Conservation (phyloP, 257 asterid species). For the Pogostemon cablin region DNA sequence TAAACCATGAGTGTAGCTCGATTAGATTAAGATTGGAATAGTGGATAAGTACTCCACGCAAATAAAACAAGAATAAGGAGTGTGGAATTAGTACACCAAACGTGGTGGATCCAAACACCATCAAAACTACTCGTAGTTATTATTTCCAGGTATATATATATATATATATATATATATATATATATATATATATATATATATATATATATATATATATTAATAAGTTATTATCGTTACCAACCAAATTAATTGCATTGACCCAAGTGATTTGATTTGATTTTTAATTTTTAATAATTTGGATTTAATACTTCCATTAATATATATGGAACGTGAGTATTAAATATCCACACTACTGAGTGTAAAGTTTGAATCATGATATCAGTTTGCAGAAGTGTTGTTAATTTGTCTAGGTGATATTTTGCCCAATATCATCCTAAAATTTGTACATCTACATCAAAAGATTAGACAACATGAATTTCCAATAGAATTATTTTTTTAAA, state of each 20-base stretch:
- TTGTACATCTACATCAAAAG: too few relatives aligned
- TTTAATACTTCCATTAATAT: too few relatives aligned
- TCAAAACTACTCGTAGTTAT: neutral
- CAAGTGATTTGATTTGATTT: neutral
- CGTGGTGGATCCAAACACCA: slow-evolving; percentile 30
- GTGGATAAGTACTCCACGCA: slow-evolving; percentile 37
- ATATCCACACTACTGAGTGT: too few relatives aligned
- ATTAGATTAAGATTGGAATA: neutral
- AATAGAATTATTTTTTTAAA: too few relatives aligned
- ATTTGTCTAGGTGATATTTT: too few relatives aligned
- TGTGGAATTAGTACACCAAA: slow-evolving; percentile 34
- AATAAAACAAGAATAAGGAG: slow-evolving; percentile 26
- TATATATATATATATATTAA: slow-evolving; percentile 12
- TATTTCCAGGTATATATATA: slow-evolving; percentile 6
- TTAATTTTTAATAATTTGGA: neutral
- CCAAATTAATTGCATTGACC: slow-evolving; percentile 1
- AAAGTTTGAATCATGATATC: too few relatives aligned
- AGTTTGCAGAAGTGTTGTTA: too few relatives aligned
- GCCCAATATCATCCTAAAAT: too few relatives aligned
- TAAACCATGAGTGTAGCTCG: too few relatives aligned
- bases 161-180: slow-evolving; percentile 1
- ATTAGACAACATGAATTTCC: too few relatives aligned
- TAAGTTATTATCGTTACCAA: slow-evolving; percentile 7
- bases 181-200: slow-evolving; percentile 12
- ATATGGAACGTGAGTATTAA: too few relatives aligned